Conservation (phyloP, 2,329 filamentous ascomycete species). For the Daldinia sp. region DNA sequence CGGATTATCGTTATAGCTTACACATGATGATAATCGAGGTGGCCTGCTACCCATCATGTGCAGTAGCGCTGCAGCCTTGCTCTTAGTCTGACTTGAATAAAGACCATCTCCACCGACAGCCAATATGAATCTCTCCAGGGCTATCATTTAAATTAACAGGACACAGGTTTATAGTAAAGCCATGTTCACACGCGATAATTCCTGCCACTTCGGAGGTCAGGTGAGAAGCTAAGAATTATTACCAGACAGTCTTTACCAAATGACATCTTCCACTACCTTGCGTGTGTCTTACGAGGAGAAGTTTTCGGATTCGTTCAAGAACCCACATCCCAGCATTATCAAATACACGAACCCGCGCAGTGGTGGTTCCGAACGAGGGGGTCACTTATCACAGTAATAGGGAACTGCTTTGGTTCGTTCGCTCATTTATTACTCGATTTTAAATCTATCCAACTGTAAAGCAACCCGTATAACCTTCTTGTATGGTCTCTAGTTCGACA, state of each 20-base stretch:
- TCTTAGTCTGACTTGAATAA: conserved; percentile 33
- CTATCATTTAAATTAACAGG: conserved; percentile 36
- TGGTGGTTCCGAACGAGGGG: conserved; percentile 16
- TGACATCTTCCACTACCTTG: conserved; percentile 21
- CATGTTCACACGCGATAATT: conserved; percentile 22
- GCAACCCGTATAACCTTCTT: conserved; percentile 25
- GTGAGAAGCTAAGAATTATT: conserved; percentile 25
- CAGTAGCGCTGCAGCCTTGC: conserved; percentile 37
- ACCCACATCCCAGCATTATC: conserved; percentile 15
- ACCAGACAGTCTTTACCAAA: conserved; percentile 25
- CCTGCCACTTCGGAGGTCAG: conserved; percentile 25
- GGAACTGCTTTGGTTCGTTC: conserved; percentile 23
- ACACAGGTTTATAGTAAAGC: conserved; percentile 28
- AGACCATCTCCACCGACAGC: conserved; percentile 9
- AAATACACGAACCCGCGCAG: conserved; percentile 20
- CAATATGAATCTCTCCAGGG: conserved; percentile 25
- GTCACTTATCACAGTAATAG: conserved; percentile 35
- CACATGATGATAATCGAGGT: conserved; percentile 31
- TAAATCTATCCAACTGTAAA: conserved; percentile 23
- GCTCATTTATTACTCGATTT: conserved; percentile 24
- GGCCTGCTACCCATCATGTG: conserved; percentile 26
- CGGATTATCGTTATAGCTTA: conserved; percentile 30
- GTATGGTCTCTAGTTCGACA: conserved; percentile 7
- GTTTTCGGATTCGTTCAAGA: conserved; percentile 13
- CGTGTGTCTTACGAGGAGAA: conserved; percentile 30